Conservation (phyloP, 768 basidiomycete genomes). For the Cantharellus cinnabarinus region DNA sequence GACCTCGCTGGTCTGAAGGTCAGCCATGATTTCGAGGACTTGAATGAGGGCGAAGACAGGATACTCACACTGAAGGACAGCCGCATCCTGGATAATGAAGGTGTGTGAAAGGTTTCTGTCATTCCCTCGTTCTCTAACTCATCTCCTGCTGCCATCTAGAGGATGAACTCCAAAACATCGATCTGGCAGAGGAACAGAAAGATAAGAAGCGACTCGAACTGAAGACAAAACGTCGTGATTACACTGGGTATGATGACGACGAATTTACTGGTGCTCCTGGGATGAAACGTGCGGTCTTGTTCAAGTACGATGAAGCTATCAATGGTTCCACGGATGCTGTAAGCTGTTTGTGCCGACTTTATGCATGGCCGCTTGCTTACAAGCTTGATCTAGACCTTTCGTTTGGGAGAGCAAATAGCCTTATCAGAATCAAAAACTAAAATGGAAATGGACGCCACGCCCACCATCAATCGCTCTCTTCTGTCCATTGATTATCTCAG, state of each 20-base stretch:
- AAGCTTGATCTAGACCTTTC: conserved; percentile 46
- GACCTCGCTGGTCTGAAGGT: conserved; percentile 91
- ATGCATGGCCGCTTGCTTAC: not conserved
- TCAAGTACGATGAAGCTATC: conserved; percentile 87
- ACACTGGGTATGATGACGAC: conserved; percentile 92
- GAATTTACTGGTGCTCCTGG: conserved; percentile 53
- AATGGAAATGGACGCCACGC: conserved; percentile 26
- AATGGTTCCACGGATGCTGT: conserved; percentile 55
- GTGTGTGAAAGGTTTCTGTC: conserved; percentile 20
- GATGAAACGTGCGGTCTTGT: conserved; percentile 62
- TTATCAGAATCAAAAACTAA: conserved; percentile 15
- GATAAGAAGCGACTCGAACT: conserved; percentile 59
- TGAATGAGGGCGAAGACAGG: conserved; percentile 84
- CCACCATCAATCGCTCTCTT: conserved; percentile 54
- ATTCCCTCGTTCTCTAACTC: not conserved
- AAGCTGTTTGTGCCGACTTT: conserved; percentile 12
- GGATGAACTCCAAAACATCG: conserved; percentile 93
- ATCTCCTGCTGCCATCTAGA: conserved; percentile 28
- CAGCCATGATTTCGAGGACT: conserved; percentile 77
- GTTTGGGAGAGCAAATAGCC: conserved; percentile 41
- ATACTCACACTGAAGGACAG: conserved; percentile 95
- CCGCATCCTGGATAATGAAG: conserved; percentile 87
- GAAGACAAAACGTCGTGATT: conserved; percentile 76
- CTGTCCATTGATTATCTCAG: conserved; percentile 80
- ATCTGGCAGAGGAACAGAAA: conserved; percentile 77